Base-by-base conservation (phyloP, 139 green algal genomes). In the Zygnema circumcarinatum region DNA sequence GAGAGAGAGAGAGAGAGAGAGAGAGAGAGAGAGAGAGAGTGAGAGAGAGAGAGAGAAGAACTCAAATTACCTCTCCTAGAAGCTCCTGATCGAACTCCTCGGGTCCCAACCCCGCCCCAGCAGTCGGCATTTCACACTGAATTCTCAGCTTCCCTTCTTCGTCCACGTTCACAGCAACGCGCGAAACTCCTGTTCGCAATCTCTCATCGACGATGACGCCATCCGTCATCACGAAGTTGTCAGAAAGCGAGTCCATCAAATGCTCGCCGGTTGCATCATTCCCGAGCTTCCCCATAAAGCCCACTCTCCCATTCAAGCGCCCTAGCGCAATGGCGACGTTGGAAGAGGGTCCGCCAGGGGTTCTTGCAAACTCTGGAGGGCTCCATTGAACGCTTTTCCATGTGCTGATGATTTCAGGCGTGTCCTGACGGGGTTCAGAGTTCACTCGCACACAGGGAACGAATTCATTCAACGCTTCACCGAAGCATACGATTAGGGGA, bases 311-410 rank as follows among this genome's bases (percentile, higher is more conserved):
- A 41, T 79, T 79, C 25, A 86, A 25, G 22, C 79, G 39, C 0
- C 56, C 79, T 25, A 86, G 41, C 79, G 79, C 79, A 22, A 86
- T 35, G 0, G 79, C 79, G 38, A 86, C 41, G 29, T 86, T 52
- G 31, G 38, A 86, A 52, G 79, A 78, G 38, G 79, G 79, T 38
- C 79, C 79, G 2, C 76, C 76, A 33, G 79, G 79, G 21, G 79
- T 54, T n/a, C 79, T 25, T 40, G 79, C 79, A 16, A 76, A 86
- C 25, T 86, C 79, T 0, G 79, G 79, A 11, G 79, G 79, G 29
- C 73, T 68, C 41, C 40, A 76, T 38, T 86, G 79, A 25, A 86
- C 33, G 54, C 74, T 86, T 67, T 68, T 67, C 79, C 79, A 86
- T 68, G 79, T 86, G 41, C 38, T 38, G 32, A 76, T 78, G 22